Base-by-base conservation (phyloP, 176 grass and related monocot species). In the Luzula sylvatica region DNA sequence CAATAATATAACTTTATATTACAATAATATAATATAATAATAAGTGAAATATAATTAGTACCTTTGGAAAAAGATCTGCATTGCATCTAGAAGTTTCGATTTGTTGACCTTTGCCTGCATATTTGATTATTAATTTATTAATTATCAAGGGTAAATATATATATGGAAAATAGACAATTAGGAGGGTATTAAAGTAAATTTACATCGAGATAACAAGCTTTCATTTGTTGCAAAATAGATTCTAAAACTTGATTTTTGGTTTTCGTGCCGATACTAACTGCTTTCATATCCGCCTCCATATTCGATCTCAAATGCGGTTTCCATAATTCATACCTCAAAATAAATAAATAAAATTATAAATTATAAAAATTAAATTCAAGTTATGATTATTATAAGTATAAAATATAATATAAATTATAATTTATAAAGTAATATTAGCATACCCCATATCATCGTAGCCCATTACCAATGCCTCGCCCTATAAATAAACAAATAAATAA, bases 361-460 rank as follows among this genome's bases (percentile, higher is more conserved):
- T 26, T 11, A 21, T 30, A 47, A 19, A 17, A 2, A 16, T 27
- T 11, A 29, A n/a, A n/a, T n/a, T n/a, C n/a, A n/a, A n/a, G n/a
- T n/a, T 62, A 62, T 62, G 42, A n/a, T 62, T 15, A 11, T 3
- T 62, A 2, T n/a, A n/a, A n/a, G n/a, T n/a, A n/a, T n/a, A n/a
- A n/a, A n/a, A n/a, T n/a, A n/a, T n/a, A n/a, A n/a, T n/a, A n/a
- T n/a, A n/a, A n/a, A n/a, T n/a, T n/a, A n/a, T n/a, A n/a, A n/a
- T 16, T 14, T 0, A 19, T 29, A 40, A 45, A 17, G 50, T 65
- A 58, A 67, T 50, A 50, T 52, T 35, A 66, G 68, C 83, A 73
- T 71, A 95, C 83, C 90, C 90, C 90, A 95, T 95, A 74, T 95
- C 90, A 82, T 95, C 90, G 75, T 95, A 95, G 45, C 90, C 90